phyloP scores from a whole-genome alignment of 768 basidiomycete genomes.

The Dictyophora rubrovolvata region DNA sequence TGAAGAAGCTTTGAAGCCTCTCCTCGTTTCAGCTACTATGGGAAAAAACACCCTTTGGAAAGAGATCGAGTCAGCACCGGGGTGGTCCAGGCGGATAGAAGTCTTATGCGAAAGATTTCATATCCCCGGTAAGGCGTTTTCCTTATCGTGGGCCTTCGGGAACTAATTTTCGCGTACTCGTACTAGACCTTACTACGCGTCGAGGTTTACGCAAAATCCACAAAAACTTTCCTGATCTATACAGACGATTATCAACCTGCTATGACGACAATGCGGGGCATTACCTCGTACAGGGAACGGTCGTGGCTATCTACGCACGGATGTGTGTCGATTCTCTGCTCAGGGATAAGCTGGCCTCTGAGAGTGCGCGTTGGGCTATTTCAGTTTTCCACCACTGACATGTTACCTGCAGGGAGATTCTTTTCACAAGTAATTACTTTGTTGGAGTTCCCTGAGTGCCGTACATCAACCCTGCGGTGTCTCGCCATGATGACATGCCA shows the following conservation, averaged over 20 bases:
- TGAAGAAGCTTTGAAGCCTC: too few species aligned
- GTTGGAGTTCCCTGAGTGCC: conserved; percentile 35
- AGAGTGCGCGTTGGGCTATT: conserved; percentile 28
- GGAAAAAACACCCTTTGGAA: neutral
- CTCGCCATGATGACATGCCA: conserved; percentile 54
- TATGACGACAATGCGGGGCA: conserved; percentile 34
- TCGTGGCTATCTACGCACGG: conserved; percentile 52
- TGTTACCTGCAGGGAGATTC: conserved; percentile 30
- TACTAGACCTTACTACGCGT: conserved; percentile 41
- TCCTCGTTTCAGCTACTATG: neutral
- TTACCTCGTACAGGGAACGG: conserved; percentile 42
- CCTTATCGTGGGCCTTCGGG: neutral
- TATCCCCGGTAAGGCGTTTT: conserved; percentile 1
- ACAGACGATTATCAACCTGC: conserved; percentile 37
- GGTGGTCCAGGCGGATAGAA: neutral
- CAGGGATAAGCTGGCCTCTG: conserved; percentile 47
- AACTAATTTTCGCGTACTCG: neutral
- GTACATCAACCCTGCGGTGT: conserved; percentile 44
- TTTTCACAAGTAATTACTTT: conserved; percentile 48
- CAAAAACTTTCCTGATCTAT: conserved; percentile 43
- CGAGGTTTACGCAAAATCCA: conserved; percentile 57
- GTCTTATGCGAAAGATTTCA: neutral
- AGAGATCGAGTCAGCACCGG: neutral
- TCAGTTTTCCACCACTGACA: neutral
- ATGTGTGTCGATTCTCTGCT: conserved; percentile 53